A percentile compares a stretch with the other conserved stretches of the same genome.
phyloP scores from a whole-genome alignment of 2,329 filamentous ascomycete species.

The Metarhizium anisopliae region DNA sequence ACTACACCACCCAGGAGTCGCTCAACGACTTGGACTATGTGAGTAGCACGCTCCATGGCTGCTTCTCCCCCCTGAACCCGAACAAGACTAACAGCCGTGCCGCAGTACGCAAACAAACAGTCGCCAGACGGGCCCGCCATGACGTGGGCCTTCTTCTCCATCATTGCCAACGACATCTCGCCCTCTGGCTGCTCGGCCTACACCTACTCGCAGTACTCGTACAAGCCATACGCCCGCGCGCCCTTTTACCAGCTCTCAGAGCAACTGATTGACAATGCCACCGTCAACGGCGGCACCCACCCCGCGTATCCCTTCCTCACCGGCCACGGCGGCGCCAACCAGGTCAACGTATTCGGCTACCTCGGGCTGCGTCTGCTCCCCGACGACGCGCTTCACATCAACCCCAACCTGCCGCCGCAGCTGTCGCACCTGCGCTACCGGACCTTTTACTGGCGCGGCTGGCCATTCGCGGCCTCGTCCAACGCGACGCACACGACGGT shows the following conservation, averaged over 20 bases:
- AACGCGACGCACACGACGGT: constrained; percentile 17
- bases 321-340: constrained; percentile 60
- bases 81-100: constrained; percentile 43
- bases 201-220: constrained; percentile 56
- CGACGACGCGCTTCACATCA: constrained; percentile 45
- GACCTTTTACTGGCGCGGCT: constrained; percentile 21
- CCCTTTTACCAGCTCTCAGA: constrained; percentile 67
- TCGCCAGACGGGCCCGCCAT: constrained; percentile 57
- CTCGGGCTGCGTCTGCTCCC: constrained; percentile 52
- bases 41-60: constrained; percentile 17
- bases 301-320: constrained; percentile 65
- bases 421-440: constrained; percentile 37
- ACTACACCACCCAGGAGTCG: constrained; percentile 11
- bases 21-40: constrained; percentile 15
- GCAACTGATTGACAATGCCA: constrained; percentile 53
- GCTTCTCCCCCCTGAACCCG: constrained; percentile 20
- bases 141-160: constrained; percentile 63
- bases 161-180: constrained; percentile 57
- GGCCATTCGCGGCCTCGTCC: constrained; percentile 13
- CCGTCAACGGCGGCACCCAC: constrained; percentile 38
- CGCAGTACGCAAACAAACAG: constrained; percentile 21
- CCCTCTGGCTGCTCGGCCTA: constrained; percentile 59
- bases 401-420: constrained; percentile 52
- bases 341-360: constrained; percentile 58
- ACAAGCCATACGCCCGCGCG: constrained; percentile 52